phyloP scores from a whole-genome alignment of 1,284 basidiomycete genomes.

The Pulveroboletus sp. region DNA sequence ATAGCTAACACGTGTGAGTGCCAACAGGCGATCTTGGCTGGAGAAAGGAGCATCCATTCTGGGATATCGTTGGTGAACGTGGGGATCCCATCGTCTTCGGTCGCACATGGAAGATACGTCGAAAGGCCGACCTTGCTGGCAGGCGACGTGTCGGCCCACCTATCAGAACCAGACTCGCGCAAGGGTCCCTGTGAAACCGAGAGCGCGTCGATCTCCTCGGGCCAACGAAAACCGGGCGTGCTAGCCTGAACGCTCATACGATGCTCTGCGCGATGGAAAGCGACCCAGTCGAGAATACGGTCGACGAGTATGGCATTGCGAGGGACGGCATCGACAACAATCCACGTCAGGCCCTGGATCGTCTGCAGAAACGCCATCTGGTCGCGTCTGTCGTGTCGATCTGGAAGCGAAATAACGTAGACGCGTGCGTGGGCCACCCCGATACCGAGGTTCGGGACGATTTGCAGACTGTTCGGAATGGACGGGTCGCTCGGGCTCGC shows the following conservation, averaged over 20 bases:
- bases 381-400: conserved; percentile 23
- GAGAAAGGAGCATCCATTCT: too few species aligned
- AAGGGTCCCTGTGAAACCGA: conserved; percentile 29
- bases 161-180: conserved; percentile 32
- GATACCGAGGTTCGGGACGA: conserved; percentile 13
- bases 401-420: conserved; percentile 49
- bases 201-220: conserved; percentile 37
- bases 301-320: conserved; percentile 37
- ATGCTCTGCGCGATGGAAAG: conserved; percentile 28
- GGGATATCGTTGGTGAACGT: too few species aligned
- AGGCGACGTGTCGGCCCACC: conserved; percentile 25
- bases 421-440: conserved; percentile 31
- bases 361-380: conserved; percentile 22
- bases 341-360: conserved; percentile 43
- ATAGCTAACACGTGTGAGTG: too few species aligned
- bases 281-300: conserved; percentile 42
- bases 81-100: too few species aligned
- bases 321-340: conserved; percentile 47
- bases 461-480: conserved; percentile 32
- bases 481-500: conserved; percentile 18
- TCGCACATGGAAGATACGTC: too few species aligned
- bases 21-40: too few species aligned
- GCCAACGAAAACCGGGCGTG: conserved; percentile 43
- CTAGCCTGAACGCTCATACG: neutral
- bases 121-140: neutral